A percentile compares a stretch with the other conserved stretches of the same genome.
Conservation (phyloP, 768 basidiomycete genomes). For the Russula foetens region DNA sequence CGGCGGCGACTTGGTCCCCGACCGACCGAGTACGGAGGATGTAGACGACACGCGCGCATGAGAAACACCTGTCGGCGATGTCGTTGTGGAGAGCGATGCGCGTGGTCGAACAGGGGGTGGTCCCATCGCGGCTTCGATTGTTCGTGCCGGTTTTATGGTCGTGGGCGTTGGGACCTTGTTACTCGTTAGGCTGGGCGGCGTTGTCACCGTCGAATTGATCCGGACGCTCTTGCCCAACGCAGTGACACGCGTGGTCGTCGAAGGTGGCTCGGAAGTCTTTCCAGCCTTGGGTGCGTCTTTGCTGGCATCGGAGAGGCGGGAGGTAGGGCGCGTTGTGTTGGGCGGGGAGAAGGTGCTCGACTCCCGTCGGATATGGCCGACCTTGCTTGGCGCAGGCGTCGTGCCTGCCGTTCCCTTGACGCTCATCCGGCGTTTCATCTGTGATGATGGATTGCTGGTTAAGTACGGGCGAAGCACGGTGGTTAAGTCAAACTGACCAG, state of each 20-base stretch:
- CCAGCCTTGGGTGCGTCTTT: slow-evolving; percentile 14
- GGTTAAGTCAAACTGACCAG: slow-evolving; percentile 43
- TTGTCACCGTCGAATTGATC: slow-evolving; percentile 7
- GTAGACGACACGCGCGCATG: slow-evolving; percentile 4
- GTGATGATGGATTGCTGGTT: not conserved
- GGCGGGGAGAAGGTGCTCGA: slow-evolving; percentile 14
- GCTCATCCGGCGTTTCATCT: slow-evolving; percentile 18
- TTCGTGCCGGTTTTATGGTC: slow-evolving; percentile 8
- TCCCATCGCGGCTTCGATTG: slow-evolving; percentile 13
- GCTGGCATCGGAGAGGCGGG: slow-evolving; percentile 18
- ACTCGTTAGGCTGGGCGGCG: slow-evolving; percentile 1
- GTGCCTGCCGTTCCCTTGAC: slow-evolving; percentile 15
- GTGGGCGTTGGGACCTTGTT: slow-evolving; percentile 12
- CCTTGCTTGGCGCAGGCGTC: slow-evolving; percentile 13
- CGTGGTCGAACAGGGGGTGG: slow-evolving; percentile 9
- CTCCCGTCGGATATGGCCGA: slow-evolving; percentile 16
- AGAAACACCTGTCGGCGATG: not conserved
- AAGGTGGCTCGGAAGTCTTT: slow-evolving; percentile 4
- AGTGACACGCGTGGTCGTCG: slow-evolving; percentile 3
- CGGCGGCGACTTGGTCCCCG: slow-evolving; percentile 9
- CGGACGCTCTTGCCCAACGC: slow-evolving; percentile 20
- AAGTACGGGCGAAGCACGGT: not conserved
- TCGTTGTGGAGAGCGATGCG: slow-evolving; percentile 11
- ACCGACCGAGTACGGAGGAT: slow-evolving; percentile 12
- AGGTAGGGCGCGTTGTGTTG: slow-evolving; percentile 11